phyloP scores from a whole-genome alignment of 345 rosid genomes.

The Clarkia xantiana region DNA sequence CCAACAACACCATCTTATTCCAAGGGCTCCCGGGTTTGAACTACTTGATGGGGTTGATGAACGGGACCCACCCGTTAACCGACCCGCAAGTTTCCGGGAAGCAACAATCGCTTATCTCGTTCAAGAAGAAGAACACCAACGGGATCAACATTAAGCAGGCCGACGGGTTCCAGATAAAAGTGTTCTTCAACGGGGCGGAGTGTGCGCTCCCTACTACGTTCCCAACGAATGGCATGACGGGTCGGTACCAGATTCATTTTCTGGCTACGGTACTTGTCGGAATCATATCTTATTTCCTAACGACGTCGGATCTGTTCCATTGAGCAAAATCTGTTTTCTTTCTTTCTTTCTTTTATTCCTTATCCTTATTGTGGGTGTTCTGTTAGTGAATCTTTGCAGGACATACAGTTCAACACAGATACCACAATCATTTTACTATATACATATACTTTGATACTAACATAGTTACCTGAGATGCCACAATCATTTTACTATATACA shows the following conservation, averaged over 20 bases:
- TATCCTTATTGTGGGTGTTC: too few species aligned
- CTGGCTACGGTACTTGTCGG: conserved; percentile 15
- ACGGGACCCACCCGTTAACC: conserved; percentile 28
- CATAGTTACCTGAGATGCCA: too few species aligned
- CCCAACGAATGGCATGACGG: conserved; percentile 29
- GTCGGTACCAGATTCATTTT: conserved; percentile 13
- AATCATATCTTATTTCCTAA: conserved; percentile 20
- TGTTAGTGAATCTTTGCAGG: too few species aligned
- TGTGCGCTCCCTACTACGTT: conserved; percentile 57
- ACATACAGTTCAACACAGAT: too few species aligned
- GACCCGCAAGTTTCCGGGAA: conserved; percentile 71
- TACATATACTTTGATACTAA: too few species aligned
- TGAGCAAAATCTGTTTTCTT: background rate
- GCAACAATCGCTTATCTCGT: conserved; percentile 81
- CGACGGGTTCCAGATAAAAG: conserved; percentile 61
- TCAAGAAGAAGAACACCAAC: conserved; percentile 34
- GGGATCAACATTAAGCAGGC: conserved; percentile 37
- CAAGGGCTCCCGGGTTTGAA: conserved; percentile 62
- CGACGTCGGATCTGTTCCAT: conserved; percentile 18
- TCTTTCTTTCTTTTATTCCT: too few species aligned
- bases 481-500: too few species aligned
- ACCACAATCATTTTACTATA: too few species aligned
- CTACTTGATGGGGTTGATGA: conserved; percentile 41
- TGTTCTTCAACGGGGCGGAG: conserved; percentile 86
- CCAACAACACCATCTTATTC: conserved; percentile 45